Percentiles rank a stretch among this genome's conserved stretches.
phyloP scores from a whole-genome alignment of 768 basidiomycete genomes.

The Xerocomus spinulosus region DNA sequence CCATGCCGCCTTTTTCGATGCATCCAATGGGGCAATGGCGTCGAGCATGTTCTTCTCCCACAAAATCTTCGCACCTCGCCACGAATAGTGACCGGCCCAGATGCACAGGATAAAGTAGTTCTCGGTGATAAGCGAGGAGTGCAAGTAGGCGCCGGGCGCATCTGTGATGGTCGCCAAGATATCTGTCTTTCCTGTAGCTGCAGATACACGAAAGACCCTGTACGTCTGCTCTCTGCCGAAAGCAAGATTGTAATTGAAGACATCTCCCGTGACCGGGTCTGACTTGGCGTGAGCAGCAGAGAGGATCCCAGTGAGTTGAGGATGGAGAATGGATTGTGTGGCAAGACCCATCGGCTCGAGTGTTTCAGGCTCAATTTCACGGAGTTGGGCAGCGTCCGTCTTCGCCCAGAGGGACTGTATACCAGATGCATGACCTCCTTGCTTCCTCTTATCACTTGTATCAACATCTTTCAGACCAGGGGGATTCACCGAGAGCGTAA shows the following conservation, averaged over 20 bases:
- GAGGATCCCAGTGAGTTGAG: conserved; percentile 30
- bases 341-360: conserved; percentile 33
- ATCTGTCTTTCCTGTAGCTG: conserved; percentile 28
- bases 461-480: conserved; percentile 24
- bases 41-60: conserved; percentile 33
- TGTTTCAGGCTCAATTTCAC: conserved; percentile 34
- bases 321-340: conserved; percentile 28
- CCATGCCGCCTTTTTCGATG: conserved; percentile 29
- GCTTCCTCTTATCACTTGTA: conserved; percentile 16
- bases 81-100: conserved; percentile 30
- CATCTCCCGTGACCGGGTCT: conserved; percentile 33
- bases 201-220: conserved; percentile 34
- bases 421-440: conserved; percentile 22
- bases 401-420: conserved; percentile 30
- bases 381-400: conserved; percentile 28
- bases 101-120: conserved; percentile 35
- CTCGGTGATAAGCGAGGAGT: conserved; percentile 36
- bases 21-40: conserved; percentile 31
- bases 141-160: conserved; percentile 37
- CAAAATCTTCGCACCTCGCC: conserved; percentile 27
- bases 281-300: conserved; percentile 36
- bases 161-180: conserved; percentile 35
- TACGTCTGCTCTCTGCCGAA: conserved; percentile 29
- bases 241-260: conserved; percentile 34
- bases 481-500: conserved; percentile 30